phyloP scores from a whole-genome alignment of 164 flowering plant species.

The Cinnamomum micranthum region DNA sequence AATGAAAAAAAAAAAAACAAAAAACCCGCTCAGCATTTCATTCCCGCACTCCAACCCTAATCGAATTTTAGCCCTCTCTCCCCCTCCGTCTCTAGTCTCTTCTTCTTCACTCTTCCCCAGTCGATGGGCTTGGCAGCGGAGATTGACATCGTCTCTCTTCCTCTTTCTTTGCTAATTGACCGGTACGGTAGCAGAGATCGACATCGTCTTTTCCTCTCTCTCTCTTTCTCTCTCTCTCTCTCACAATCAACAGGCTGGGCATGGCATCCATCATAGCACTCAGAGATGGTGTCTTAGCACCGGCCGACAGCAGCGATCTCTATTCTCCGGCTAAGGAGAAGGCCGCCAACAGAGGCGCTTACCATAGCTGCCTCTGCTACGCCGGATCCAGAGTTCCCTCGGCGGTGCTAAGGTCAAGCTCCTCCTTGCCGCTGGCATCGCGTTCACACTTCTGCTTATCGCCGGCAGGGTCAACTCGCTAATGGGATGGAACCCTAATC shows the following conservation, averaged over 20 bases:
- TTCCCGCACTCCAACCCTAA: too few species aligned
- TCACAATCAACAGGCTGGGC: background rate
- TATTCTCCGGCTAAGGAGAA: slow-evolving; percentile 59
- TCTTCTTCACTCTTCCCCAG: too few species aligned
- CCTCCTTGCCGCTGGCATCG: slow-evolving; percentile 18
- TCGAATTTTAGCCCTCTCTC: too few species aligned
- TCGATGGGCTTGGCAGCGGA: too few species aligned
- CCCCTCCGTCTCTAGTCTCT: too few species aligned
- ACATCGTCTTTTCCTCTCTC: too few species aligned
- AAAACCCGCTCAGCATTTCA: too few species aligned
- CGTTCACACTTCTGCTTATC: slow-evolving; percentile 22
- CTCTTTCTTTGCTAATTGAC: too few species aligned
- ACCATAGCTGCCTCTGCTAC: slow-evolving; percentile 22
- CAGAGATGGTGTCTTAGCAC: slow-evolving; percentile 18
- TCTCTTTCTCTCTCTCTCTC: too few species aligned
- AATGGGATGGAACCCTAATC: slow-evolving; percentile 41
- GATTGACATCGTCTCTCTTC: too few species aligned
- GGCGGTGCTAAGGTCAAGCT: slow-evolving; percentile 17
- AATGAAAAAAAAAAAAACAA: too few species aligned
- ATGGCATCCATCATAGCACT: slow-evolving; percentile 27
- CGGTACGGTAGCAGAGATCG: too few species aligned
- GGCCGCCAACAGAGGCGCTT: slow-evolving; percentile 35
- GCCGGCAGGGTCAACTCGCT: slow-evolving; percentile 21
- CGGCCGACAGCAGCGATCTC: slow-evolving; percentile 4
- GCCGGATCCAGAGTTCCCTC: slow-evolving; percentile 18